phyloP scores from a whole-genome alignment of 305 asterid species.

The Fraxinus velutina region DNA sequence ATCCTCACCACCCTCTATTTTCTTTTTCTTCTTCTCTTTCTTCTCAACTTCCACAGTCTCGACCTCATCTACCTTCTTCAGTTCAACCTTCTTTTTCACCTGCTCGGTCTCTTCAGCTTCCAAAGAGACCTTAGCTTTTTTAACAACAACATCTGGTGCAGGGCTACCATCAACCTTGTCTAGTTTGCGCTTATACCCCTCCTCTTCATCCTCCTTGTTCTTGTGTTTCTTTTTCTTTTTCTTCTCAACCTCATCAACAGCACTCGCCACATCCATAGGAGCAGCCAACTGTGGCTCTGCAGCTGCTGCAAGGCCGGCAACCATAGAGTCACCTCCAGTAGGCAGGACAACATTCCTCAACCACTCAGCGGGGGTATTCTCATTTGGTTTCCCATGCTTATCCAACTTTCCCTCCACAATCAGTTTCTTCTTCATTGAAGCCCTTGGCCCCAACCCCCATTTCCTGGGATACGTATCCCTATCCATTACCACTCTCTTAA shows the following conservation, averaged over 20 bases:
- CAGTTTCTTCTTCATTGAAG: conserved; percentile 88
- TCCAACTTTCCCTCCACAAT: conserved; percentile 81
- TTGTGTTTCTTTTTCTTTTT: conserved; percentile 60
- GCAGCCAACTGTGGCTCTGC: conserved; percentile 24
- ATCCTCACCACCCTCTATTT: conserved; percentile 31
- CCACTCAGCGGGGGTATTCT: conserved; percentile 81
- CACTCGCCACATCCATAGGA: conserved; percentile 26
- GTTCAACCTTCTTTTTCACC: neutral
- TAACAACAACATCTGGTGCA: conserved; percentile 33
- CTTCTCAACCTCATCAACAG: conserved; percentile 40
- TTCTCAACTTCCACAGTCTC: conserved; percentile 31
- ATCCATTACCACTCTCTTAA: neutral
- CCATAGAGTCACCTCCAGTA: conserved; percentile 61
- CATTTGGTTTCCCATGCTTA: conserved; percentile 79
- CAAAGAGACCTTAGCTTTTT: conserved; percentile 47
- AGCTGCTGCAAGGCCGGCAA: conserved; percentile 71
- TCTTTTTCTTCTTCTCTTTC: conserved; percentile 23
- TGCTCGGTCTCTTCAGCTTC: conserved; percentile 30
- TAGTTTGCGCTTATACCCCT: conserved; percentile 52
- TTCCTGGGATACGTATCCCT: conserved; percentile 44
- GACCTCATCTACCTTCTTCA: conserved; percentile 17
- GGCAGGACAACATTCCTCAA: conserved; percentile 71
- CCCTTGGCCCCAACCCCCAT: conserved; percentile 96
- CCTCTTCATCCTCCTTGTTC: conserved; percentile 40
- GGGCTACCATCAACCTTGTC: conserved; percentile 50